These are phyloP conservation scores for Diaporthe citri DNA, from an alignment of 2,329 filamentous ascomycete genomes.

Conservation along the genomic window DNA sequence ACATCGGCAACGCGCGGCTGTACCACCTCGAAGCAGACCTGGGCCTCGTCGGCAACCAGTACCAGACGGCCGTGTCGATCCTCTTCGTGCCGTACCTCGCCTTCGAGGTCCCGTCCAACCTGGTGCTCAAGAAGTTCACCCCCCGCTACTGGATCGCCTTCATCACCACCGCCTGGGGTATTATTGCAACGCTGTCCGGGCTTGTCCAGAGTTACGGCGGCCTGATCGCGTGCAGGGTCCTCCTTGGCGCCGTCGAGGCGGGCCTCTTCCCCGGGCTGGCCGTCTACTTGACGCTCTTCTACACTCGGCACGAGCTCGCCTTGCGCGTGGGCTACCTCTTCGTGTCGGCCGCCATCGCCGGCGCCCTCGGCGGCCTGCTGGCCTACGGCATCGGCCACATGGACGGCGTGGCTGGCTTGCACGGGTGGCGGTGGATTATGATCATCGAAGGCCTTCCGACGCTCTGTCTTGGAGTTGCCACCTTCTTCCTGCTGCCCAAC, in stretches of 20 bases:
- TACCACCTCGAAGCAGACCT: conserved; percentile 75
- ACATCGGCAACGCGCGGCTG: conserved; percentile 79
- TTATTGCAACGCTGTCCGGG: conserved; percentile 78
- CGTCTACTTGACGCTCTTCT: conserved; percentile 81
- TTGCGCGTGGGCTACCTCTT: conserved; percentile 81
- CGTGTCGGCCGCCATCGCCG: conserved; percentile 77
- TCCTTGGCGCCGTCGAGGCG: conserved; percentile 77
- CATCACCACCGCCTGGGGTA: conserved; percentile 74
- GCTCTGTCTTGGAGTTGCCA: conserved; percentile 66
- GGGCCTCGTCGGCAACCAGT: conserved; percentile 72
- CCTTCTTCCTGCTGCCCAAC: conserved; percentile 72
- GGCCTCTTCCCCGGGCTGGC: conserved; percentile 78
- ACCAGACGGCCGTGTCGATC: conserved; percentile 76
- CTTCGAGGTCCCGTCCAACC: conserved; percentile 75
- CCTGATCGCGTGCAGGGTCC: conserved; percentile 75
- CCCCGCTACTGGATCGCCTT: conserved; percentile 74
- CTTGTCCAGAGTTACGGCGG: conserved; percentile 74
- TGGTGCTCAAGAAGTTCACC: conserved; percentile 72
- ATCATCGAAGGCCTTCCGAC: conserved; percentile 64
- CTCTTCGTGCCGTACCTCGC: conserved; percentile 74
- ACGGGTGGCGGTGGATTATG: conserved; percentile 81
- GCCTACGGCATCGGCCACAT: conserved; percentile 81
- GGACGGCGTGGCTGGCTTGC: conserved; percentile 73
- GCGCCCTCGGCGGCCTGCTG: conserved; percentile 78
- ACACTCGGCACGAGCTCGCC: conserved; percentile 79